Percentiles rank a stretch among this genome's conserved stretches.
Conservation (phyloP, 1,284 basidiomycete genomes). For the Coriolopsis trogii region DNA sequence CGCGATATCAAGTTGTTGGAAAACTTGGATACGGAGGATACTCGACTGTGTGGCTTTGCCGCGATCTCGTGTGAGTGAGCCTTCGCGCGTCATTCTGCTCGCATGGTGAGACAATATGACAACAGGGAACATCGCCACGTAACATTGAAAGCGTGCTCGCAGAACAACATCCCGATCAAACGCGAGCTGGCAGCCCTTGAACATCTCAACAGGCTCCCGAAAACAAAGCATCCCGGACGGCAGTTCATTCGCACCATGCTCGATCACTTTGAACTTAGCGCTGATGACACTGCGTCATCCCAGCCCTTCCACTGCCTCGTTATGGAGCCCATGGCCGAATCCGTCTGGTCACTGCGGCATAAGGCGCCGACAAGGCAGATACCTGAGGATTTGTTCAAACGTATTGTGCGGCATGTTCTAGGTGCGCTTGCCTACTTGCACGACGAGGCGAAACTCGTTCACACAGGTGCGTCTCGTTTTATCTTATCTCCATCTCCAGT, state of each 20-base stretch:
- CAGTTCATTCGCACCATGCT: background rate
- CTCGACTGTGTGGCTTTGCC: constrained; percentile 1
- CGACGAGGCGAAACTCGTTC: background rate
- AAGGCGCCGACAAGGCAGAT: background rate
- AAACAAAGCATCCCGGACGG: background rate
- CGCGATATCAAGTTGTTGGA: background rate
- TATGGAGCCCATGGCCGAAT: background rate
- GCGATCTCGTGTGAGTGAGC: background rate
- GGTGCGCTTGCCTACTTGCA: background rate
- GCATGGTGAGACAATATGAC: background rate
- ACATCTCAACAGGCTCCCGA: constrained; percentile 2
- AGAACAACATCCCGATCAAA: background rate
- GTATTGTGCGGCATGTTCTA: background rate
- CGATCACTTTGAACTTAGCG: background rate
- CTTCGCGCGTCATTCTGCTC: background rate
- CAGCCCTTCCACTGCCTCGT: background rate
- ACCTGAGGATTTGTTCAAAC: background rate
- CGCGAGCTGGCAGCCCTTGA: constrained; percentile 3
- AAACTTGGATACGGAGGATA: background rate
- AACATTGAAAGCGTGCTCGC: constrained; percentile 5
- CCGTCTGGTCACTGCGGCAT: background rate
- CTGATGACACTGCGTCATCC: background rate
- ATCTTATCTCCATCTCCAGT: background rate
- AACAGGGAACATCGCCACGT: background rate
- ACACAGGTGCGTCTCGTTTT: background rate